phyloP scores from a whole-genome alignment of 495 filamentous ascomycete genomes.

The Trichoderma reesei region DNA sequence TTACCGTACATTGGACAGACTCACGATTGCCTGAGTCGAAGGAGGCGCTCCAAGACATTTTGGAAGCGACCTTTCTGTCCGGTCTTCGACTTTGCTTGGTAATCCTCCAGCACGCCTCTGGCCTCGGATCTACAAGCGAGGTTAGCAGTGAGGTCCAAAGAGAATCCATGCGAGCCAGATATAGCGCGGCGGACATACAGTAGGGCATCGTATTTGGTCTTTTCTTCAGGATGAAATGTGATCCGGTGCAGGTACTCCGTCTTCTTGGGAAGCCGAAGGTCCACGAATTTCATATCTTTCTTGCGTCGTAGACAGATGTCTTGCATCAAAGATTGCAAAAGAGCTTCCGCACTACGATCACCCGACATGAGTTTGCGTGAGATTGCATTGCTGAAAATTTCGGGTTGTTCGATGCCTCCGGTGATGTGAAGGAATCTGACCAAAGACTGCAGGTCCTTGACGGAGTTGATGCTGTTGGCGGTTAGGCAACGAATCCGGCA shows the following conservation, averaged over 20 bases:
- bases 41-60: constrained; percentile 66
- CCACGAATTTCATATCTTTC: constrained; percentile 86
- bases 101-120: constrained; percentile 55
- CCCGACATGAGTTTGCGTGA: constrained; percentile 58
- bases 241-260: constrained; percentile 75
- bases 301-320: constrained; percentile 76
- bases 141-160: constrained; percentile 16
- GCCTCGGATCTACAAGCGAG: constrained; percentile 51
- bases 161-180: background rate
- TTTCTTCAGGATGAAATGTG: constrained; percentile 64
- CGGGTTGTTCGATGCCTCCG: constrained; percentile 65
- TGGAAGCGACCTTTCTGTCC: constrained; percentile 38
- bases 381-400: constrained; percentile 67
- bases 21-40: constrained; percentile 70
- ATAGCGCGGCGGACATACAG: constrained; percentile 31
- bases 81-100: constrained; percentile 33
- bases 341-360: constrained; percentile 39
- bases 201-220: constrained; percentile 71
- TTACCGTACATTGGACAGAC: background rate
- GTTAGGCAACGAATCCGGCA: constrained; percentile 12
- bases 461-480: constrained; percentile 48
- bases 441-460: constrained; percentile 76
- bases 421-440: constrained; percentile 68
- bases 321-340: constrained; percentile 69
- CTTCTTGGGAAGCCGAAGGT: constrained; percentile 68